Base-by-base conservation (phyloP, 441 rosid species). In the Euphorbia schlechtendalii region DNA sequence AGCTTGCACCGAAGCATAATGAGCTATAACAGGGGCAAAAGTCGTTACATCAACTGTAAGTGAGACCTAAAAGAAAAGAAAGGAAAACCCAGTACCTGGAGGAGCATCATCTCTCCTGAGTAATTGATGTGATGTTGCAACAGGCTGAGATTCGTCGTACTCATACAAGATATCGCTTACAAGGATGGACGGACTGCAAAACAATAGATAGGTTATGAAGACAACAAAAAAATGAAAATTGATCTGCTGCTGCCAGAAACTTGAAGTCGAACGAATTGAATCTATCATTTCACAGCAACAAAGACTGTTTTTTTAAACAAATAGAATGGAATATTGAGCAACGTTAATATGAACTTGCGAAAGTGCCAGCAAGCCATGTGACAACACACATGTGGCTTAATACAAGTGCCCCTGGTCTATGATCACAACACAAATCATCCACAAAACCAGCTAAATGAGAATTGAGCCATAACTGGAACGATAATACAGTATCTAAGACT, bases 161-260 rank as follows among this genome's bases (percentile, higher is more conserved):
- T 77, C 83, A 72, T 76, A 76, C 68, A 87, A 71, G 45, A 87
- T 78, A 72, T 87, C 90, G 73, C 90, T 79, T 51, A 87, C 90
- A 75, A 87, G 93, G 67, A 87, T 79, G 55, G 93, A 80, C 54
- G 88, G 88, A 69, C 93, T 85, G 83, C 77, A 71, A 56, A 8
- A 52, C 52, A 71, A 21, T 56, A 71, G 54, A 68, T 9, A 61
- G 20, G 54, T 18, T 13, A 64, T 21, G n/a, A 32, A 46, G 53
- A 63, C 14, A 46, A 54, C 30, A 22, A 54, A 32, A 32, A 32
- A 32, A 32, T 2, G 20, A 21, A 51, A 57, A 43, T 54, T 40
- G 3, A 22, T 9, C 45, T 4, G 53, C 17, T 43, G 20, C 18
- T 25, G 22, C 24, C 57, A 40, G 36, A 56, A 18, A 18, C 17